These are phyloP conservation scores for Sphaerulina musiva DNA, from an alignment of 2,329 filamentous ascomycete genomes.

Conservation along the genomic window DNA sequence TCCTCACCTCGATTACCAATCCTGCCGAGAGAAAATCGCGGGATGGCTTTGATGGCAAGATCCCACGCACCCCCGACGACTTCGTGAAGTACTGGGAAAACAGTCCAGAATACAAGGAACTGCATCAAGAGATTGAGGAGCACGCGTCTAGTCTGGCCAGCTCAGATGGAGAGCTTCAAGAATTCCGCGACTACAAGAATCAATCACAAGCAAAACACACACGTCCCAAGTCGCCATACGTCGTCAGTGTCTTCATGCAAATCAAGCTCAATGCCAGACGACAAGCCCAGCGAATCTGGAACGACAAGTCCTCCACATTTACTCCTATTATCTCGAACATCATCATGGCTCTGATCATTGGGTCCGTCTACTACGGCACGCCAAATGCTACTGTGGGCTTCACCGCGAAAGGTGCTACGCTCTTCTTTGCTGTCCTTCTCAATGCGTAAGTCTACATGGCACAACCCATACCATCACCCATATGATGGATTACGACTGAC, in stretches of 20 bases:
- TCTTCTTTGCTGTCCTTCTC: constrained; percentile 57
- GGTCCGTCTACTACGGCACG: constrained; percentile 53
- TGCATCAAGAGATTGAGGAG: constrained; percentile 46
- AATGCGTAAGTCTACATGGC: constrained; percentile 39
- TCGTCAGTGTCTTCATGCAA: constrained; percentile 52
- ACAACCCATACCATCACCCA: too few species aligned
- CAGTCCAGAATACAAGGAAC: constrained; percentile 41
- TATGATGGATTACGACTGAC: too few species aligned
- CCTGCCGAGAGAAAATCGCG: constrained; percentile 52
- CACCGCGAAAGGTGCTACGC: constrained; percentile 49
- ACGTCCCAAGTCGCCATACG: constrained; percentile 51
- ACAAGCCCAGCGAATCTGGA: constrained; percentile 49
- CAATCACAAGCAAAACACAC: constrained; percentile 49
- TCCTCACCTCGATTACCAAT: constrained; percentile 63
- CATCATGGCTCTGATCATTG: constrained; percentile 55
- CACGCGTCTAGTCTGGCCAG: constrained; percentile 46
- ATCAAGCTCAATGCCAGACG: constrained; percentile 46
- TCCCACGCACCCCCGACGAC: constrained; percentile 63
- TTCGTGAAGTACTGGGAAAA: constrained; percentile 51
- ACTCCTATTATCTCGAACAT: constrained; percentile 46
- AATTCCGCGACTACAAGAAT: constrained; percentile 46
- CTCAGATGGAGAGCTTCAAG: constrained; percentile 38
- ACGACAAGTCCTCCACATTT: constrained; percentile 46
- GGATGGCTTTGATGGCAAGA: constrained; percentile 53
- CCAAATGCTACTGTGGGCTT: constrained; percentile 48